A percentile compares a stretch with the other conserved stretches of the same genome.
phyloP scores from a whole-genome alignment of 208 protist species.

The Trypanosoma brucei region DNA sequence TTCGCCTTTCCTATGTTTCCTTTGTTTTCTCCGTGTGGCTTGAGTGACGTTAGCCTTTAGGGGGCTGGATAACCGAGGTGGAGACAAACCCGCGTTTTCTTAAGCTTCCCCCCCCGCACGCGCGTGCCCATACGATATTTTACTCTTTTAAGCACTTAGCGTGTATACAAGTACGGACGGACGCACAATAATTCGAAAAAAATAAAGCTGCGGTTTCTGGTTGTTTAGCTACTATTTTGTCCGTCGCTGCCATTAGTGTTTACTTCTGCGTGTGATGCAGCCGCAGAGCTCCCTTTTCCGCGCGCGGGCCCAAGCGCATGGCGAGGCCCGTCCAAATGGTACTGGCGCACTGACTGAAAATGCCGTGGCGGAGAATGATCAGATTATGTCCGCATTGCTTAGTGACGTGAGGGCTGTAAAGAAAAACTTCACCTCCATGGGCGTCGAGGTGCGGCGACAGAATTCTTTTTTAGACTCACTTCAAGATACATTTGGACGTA shows the following conservation, averaged over 20 bases:
- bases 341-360: conserved; percentile 11
- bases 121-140: too few relatives aligned
- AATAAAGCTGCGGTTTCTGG: too few relatives aligned
- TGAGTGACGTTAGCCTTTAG: too few relatives aligned
- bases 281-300: conserved; percentile 69
- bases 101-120: too few relatives aligned
- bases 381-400: conserved; percentile 58
- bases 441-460: conserved; percentile 63
- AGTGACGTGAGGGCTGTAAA: conserved; percentile 52
- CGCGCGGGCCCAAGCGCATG: conserved; percentile 9
- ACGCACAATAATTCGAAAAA: too few relatives aligned
- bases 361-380: conserved; percentile 70
- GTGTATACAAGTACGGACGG: too few relatives aligned
- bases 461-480: conserved; percentile 62
- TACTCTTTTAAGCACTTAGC: too few relatives aligned
- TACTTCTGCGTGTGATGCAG: conserved; percentile 23
- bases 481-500: conserved; percentile 29
- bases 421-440: conserved; percentile 41
- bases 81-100: too few relatives aligned
- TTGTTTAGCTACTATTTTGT: too few relatives aligned
- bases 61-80: too few relatives aligned
- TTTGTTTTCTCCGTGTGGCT: background rate
- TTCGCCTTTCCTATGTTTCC: background rate
- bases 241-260: too few relatives aligned
- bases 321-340: background rate